Base-by-base conservation (phyloP, 2,329 filamentous ascomycete genomes). In the Sclerotinia minor region DNA sequence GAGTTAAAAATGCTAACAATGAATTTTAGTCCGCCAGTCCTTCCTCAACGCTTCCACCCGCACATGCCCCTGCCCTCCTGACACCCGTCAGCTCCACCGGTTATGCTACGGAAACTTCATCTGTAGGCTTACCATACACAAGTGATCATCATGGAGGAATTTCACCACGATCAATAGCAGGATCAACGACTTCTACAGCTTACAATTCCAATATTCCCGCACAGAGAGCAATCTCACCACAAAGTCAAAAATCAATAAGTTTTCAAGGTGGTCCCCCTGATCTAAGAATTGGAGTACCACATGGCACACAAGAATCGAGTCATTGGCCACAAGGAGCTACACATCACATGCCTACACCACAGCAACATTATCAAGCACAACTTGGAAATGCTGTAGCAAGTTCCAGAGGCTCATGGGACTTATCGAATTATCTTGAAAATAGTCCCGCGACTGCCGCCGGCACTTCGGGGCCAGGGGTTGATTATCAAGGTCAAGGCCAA, bases 1-100 rank as follows among this genome's bases (percentile, higher is more conserved):
- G 29, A 11, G 24, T 6, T 19, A 6, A 52, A 52, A 26, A 61
- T 64, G 21, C 53, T 58, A 35, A 53, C 68, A 52, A 71, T 76
- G 57, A 32, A 32, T 49, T 13, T 15, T 63, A 78, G 76, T 78
- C 76, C 67, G 75, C 75, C 8, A 77, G 75, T 63, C 76, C 76
- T 53, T 73, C 75, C 21, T 76, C 76, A 41, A 76, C 71, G 41
- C 58, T 77, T 47, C 75, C 75, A n/a, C 73, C 74, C 38, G 68
- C 58, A 49, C 65, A 61, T 55, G 41, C 50, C 41, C 70, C 73
- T 64, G 67, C 73, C 26, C 73, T 77, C 49, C 72, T 77, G 47
- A 77, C 76, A 21, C 75, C 77, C 49, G 73, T 73, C 49, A 77
- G 73, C 66, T 75, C 76, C 19, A 75, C 73, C 7, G 76, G 75